These are phyloP conservation scores for Pestalotiopsis sp. DNA, from an alignment of 2,329 filamentous ascomycete genomes.

Conservation along the genomic window DNA sequence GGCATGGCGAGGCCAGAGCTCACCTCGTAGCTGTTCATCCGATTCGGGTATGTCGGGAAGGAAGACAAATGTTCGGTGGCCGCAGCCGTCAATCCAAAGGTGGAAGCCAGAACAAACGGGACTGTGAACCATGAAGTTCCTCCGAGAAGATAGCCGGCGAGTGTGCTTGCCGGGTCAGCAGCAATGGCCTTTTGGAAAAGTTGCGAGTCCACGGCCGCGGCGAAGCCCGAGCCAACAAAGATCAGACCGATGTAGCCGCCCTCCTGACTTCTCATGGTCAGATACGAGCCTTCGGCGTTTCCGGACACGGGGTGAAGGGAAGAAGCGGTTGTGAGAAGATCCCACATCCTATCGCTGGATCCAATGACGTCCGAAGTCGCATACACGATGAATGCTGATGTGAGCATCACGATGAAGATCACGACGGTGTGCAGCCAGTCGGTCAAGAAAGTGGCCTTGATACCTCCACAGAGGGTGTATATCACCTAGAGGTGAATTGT, in stretches of 20 bases:
- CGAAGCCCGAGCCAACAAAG: slow-evolving; percentile 47
- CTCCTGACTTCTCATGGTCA: slow-evolving; percentile 80
- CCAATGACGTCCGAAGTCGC: slow-evolving; percentile 72
- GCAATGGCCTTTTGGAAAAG: slow-evolving; percentile 90
- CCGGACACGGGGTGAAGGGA: slow-evolving; percentile 72
- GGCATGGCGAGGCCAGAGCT: slow-evolving; percentile 83
- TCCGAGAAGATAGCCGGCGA: slow-evolving; percentile 10
- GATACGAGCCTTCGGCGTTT: slow-evolving; percentile 79
- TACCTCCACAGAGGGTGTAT: slow-evolving; percentile 77
- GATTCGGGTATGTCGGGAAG: slow-evolving; percentile 71
- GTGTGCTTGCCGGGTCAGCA: not conserved
- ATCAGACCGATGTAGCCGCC: slow-evolving; percentile 65
- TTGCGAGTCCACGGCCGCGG: not conserved
- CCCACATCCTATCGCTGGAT: slow-evolving; percentile 74
- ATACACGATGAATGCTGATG: slow-evolving; percentile 81
- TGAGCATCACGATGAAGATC: slow-evolving; percentile 79
- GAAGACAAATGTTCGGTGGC: slow-evolving; percentile 72
- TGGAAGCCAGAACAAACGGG: slow-evolving; percentile 84
- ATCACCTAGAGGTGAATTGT: slow-evolving; percentile 32
- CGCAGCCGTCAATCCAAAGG: slow-evolving; percentile 79
- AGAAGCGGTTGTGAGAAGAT: slow-evolving; percentile 70
- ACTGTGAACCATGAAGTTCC: slow-evolving; percentile 90
- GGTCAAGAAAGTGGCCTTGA: slow-evolving; percentile 85
- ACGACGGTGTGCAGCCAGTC: slow-evolving; percentile 72
- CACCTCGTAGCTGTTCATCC: slow-evolving; percentile 73